phyloP scores from a whole-genome alignment of 805 yeast genomes.

The Saturnispora mendoncae region DNA sequence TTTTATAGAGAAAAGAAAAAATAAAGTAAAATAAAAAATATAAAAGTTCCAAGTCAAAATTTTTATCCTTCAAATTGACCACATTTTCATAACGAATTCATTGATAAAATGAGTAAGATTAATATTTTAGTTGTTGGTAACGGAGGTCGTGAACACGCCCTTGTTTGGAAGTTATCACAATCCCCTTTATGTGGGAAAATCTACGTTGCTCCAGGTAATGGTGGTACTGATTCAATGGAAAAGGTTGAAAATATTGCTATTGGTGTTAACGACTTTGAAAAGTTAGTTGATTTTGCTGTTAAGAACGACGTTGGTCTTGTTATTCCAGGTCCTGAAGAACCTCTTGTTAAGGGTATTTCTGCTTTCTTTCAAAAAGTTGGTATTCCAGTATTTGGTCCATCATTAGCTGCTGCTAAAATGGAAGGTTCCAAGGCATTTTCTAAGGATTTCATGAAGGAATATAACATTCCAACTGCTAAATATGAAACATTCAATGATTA shows the following conservation, averaged over 20 bases:
- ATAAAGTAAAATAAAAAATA: neutral
- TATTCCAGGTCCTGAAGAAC: constrained; percentile 99
- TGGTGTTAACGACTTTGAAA: constrained; percentile 59
- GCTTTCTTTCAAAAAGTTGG: constrained; percentile 69
- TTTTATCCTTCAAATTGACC: neutral
- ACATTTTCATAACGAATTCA: neutral
- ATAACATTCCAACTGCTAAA: constrained; percentile 89
- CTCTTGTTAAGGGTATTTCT: constrained; percentile 88
- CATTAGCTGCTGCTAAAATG: constrained; percentile 79
- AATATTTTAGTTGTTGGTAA: constrained; percentile 85
- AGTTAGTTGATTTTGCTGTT: constrained; percentile 65
- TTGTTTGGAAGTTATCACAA: constrained; percentile 83
- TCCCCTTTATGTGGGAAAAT: constrained; percentile 63
- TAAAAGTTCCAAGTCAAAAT: constrained; percentile 2
- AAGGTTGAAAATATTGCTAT: constrained; percentile 67
- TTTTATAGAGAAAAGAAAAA: neutral
- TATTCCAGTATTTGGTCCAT: constrained; percentile 96
- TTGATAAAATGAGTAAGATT: constrained; percentile 12
- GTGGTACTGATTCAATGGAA: constrained; percentile 61
- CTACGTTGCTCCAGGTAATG: constrained; percentile 95
- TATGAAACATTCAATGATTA: constrained; percentile 75
- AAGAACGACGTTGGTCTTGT: constrained; percentile 62
- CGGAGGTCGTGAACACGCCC: constrained; percentile 99
- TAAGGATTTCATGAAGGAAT: constrained; percentile 87
- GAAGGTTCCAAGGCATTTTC: constrained; percentile 96